A percentile compares a stretch with the other conserved stretches of the same genome.
Evolutionary conservation across 1,284 basidiomycete species (phyloP).

Genomic region (Cryptococcus sp.): DNA sequence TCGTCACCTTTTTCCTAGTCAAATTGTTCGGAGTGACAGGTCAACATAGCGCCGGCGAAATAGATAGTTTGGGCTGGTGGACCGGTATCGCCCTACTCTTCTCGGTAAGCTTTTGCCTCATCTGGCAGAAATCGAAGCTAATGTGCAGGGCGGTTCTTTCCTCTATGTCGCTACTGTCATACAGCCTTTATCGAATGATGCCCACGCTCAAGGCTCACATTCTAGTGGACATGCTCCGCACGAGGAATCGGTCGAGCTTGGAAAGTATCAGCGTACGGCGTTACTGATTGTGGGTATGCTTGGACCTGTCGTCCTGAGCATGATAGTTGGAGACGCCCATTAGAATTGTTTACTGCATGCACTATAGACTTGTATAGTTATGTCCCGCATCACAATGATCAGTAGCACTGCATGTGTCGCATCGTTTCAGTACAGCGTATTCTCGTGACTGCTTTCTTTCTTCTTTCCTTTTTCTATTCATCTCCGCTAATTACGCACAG

Average conservation of each 20-base stretch:
- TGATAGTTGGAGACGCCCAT: slow-evolving; percentile 52
- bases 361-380: too few species aligned
- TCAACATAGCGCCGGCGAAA: slow-evolving; percentile 9
- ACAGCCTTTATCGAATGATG: slow-evolving; percentile 57
- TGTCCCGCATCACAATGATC: too few species aligned
- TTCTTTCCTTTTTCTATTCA: too few species aligned
- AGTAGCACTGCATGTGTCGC: too few species aligned
- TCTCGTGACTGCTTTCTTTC: too few species aligned
- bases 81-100: slow-evolving; percentile 56
- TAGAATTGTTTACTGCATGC: too few species aligned
- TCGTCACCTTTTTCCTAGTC: slow-evolving; percentile 64
- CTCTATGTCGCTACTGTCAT: slow-evolving; percentile 89
- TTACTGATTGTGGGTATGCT: slow-evolving; percentile 67
- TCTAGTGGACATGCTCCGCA: slow-evolving; percentile 45
- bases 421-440: too few species aligned
- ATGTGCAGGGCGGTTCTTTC: slow-evolving; percentile 80
- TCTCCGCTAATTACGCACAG: background rate
- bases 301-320: slow-evolving; percentile 57
- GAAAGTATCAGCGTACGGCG: slow-evolving; percentile 53
- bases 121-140: background rate
- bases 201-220: slow-evolving; percentile 52
- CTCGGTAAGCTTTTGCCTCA: slow-evolving; percentile 34
- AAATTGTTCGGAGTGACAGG: slow-evolving; percentile 52
- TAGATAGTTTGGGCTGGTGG: slow-evolving; percentile 51
- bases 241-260: slow-evolving; percentile 38